phyloP scores from a whole-genome alignment of 1,284 basidiomycete genomes.

The Leccinum subspadiceum region DNA sequence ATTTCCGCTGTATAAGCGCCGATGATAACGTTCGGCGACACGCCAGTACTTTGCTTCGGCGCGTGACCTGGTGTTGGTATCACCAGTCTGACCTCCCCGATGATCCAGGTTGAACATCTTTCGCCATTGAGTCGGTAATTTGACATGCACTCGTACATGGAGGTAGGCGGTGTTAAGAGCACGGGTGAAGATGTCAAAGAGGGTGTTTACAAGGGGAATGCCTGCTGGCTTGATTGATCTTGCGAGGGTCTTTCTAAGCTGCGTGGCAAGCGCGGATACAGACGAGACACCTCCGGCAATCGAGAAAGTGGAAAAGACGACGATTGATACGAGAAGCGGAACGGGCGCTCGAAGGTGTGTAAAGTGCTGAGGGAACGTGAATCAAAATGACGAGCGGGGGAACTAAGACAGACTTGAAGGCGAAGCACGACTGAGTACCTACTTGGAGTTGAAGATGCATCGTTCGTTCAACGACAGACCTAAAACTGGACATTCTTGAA shows the following conservation, averaged over 20 bases:
- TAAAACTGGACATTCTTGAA: conserved; percentile 11
- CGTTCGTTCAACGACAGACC: conserved; percentile 11
- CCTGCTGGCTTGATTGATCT: neutral
- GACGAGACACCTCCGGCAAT: conserved; percentile 5
- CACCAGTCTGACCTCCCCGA: neutral
- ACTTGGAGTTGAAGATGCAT: conserved; percentile 15
- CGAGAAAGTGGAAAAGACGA: conserved; percentile 11
- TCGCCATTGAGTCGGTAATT: conserved; percentile 14
- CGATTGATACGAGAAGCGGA: conserved; percentile 8
- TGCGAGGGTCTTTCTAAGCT: conserved; percentile 12
- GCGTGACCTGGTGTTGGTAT: conserved; percentile 21
- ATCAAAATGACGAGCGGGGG: neutral
- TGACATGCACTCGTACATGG: conserved; percentile 12
- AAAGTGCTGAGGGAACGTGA: conserved; percentile 6
- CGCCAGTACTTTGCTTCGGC: conserved; percentile 35
- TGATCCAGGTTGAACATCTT: neutral
- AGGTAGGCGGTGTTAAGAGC: conserved; percentile 21
- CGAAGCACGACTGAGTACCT: neutral
- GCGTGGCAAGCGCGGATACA: conserved; percentile 3
- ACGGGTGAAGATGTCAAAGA: conserved; percentile 14
- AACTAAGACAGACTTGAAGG: neutral
- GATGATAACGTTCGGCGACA: conserved; percentile 24
- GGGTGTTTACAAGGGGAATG: neutral
- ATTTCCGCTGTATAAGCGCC: conserved; percentile 29
- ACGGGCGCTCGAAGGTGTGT: conserved; percentile 6